Conservation (phyloP, 306 rosid species). For the Lathyrus aphaca region DNA sequence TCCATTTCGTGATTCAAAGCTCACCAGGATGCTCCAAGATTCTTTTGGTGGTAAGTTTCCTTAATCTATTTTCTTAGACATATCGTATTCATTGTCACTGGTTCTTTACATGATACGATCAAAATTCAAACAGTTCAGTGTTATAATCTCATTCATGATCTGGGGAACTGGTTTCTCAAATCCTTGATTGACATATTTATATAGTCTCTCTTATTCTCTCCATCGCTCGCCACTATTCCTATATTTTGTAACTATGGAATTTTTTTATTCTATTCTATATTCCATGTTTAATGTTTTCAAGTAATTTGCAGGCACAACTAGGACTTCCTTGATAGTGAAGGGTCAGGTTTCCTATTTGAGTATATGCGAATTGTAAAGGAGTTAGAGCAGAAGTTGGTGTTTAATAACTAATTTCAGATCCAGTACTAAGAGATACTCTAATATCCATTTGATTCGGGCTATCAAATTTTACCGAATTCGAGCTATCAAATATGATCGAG, state of each 20-base stretch:
- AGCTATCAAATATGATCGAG: not conserved
- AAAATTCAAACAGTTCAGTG: conserved; percentile 14
- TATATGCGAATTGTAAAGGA: conserved; percentile 90
- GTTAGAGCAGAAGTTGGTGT: conserved; percentile 92
- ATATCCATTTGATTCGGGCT: not conserved
- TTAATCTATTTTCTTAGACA: conserved; percentile 28
- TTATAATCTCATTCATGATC: conserved; percentile 35
- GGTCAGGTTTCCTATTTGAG: conserved; percentile 59
- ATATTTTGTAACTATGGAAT: conserved; percentile 10
- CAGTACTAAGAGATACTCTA: too few relatives aligned
- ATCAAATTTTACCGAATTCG: not conserved
- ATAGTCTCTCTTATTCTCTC: conserved; percentile 1
- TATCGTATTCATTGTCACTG: conserved; percentile 1
- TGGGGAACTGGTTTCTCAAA: conserved; percentile 29
- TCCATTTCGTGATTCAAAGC: conserved; percentile 98
- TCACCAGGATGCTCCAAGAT: conserved; percentile 92
- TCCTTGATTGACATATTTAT: conserved; percentile 32
- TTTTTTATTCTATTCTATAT: conserved; percentile 8
- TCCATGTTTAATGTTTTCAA: conserved; percentile 15
- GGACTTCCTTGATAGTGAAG: conserved; percentile 94
- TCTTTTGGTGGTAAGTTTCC: conserved; percentile 87
- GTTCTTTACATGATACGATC: conserved; percentile 14
- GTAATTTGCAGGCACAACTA: conserved; percentile 77
- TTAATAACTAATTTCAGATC: not conserved
- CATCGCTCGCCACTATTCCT: conserved; percentile 18